Percentiles rank a stretch among this genome's conserved stretches.
Evolutionary conservation across 805 yeast genomes (phyloP).

Genomic region (Starmerella gropengiesseri): DNA sequence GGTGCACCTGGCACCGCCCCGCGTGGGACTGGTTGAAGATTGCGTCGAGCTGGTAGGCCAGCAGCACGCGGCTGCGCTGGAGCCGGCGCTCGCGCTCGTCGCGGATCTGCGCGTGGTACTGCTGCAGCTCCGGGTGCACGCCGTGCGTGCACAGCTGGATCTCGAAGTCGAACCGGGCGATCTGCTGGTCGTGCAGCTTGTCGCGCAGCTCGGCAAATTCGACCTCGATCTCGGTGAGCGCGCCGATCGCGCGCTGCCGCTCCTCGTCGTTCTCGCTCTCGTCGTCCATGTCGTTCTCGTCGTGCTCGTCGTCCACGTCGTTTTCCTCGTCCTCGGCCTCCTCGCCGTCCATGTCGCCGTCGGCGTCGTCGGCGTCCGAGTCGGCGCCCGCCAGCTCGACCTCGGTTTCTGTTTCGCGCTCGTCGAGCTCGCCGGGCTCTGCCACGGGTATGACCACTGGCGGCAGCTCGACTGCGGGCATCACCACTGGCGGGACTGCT

Average conservation of each 20-base stretch:
- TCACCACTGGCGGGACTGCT: too few species aligned
- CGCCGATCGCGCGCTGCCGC: constrained; percentile 56
- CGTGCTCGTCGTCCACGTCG: constrained; percentile 16
- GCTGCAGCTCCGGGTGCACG: constrained; percentile 78
- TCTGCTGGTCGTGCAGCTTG: constrained; percentile 70
- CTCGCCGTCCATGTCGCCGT: neutral
- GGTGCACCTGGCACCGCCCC: constrained; percentile 68
- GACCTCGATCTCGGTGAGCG: constrained; percentile 68
- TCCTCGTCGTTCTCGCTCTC: constrained; percentile 31
- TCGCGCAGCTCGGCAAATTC: constrained; percentile 82
- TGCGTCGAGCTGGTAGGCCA: constrained; percentile 60
- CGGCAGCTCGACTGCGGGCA: too few species aligned
- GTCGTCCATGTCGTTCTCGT: constrained; percentile 22
- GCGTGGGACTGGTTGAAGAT: constrained; percentile 75
- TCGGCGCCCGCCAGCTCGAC: constrained; percentile 2
- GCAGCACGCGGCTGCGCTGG: constrained; percentile 38
- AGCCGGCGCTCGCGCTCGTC: constrained; percentile 63
- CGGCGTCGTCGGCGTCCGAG: constrained; percentile 7
- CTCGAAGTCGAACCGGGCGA: constrained; percentile 67
- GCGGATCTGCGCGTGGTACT: constrained; percentile 59
- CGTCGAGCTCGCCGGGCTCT: constrained; percentile 4
- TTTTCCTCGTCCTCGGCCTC: constrained; percentile 6
- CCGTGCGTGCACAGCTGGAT: constrained; percentile 78
- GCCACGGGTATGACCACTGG: too few species aligned
- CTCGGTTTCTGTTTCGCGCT: neutral